A percentile compares a stretch with the other conserved stretches of the same genome.
phyloP scores from a whole-genome alignment of 2,329 filamentous ascomycete genomes.

The Dactylellina cionopaga region DNA sequence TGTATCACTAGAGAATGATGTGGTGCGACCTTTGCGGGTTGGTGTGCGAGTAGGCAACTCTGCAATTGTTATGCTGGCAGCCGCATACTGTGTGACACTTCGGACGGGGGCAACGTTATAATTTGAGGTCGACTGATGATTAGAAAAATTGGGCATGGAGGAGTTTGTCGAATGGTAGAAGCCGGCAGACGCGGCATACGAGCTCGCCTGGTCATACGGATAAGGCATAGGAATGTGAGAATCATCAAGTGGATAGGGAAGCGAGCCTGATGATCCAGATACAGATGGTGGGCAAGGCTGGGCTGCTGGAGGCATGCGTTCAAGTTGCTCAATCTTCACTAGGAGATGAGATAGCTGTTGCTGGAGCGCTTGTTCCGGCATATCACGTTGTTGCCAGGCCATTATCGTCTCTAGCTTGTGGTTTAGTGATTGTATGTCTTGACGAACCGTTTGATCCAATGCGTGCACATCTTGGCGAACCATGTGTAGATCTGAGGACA shows the following conservation, averaged over 20 bases:
- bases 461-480: constrained; percentile 39
- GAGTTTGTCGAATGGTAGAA: constrained; percentile 26
- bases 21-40: constrained; percentile 12
- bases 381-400: constrained; percentile 48
- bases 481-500: constrained; percentile 26
- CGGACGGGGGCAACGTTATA: neutral
- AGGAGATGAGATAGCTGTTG: constrained; percentile 40
- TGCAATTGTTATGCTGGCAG: constrained; percentile 5
- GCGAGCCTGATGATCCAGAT: neutral
- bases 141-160: constrained; percentile 25
- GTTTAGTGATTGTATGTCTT: constrained; percentile 36
- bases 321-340: constrained; percentile 38
- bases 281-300: constrained; percentile 10
- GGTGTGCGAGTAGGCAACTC: constrained; percentile 23
- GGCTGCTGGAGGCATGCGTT: constrained; percentile 7
- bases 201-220: constrained; percentile 13
- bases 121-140: neutral
- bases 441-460: constrained; percentile 25
- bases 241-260: constrained; percentile 39
- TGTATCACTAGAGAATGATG: constrained; percentile 26
- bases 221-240: constrained; percentile 26
- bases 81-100: constrained; percentile 5
- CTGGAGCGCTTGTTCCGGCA: constrained; percentile 26
- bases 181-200: neutral
- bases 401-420: constrained; percentile 47